These are phyloP conservation scores for Apiospora saccharicola DNA, from an alignment of 2,329 filamentous ascomycete genomes.

Conservation along the genomic window DNA sequence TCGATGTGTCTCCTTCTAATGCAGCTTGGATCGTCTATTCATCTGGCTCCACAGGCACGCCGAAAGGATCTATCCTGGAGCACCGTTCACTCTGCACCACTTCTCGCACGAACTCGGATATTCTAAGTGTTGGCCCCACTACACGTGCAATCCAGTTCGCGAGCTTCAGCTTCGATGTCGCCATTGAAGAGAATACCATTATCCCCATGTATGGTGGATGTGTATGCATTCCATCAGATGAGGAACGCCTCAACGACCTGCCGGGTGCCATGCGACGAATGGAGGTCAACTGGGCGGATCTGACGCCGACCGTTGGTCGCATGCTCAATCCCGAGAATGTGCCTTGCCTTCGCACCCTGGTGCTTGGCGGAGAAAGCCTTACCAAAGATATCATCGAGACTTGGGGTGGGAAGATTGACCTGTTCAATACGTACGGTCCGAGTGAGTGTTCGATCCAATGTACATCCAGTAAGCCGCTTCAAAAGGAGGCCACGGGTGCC, in stretches of 20 bases:
- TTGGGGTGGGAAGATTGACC: conserved; percentile 23
- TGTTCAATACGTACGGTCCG: conserved; percentile 13
- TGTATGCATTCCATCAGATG: conserved; percentile 26
- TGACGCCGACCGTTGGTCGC: conserved; percentile 36
- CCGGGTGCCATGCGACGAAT: conserved; percentile 23
- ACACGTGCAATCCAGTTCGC: conserved; percentile 37
- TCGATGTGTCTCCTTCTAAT: conserved; percentile 40
- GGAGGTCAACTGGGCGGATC: conserved; percentile 30
- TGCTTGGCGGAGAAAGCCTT: conserved; percentile 41
- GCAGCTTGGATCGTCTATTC: conserved; percentile 25
- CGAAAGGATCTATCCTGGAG: conserved; percentile 28
- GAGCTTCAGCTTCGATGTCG: conserved; percentile 27
- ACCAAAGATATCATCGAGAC: conserved; percentile 32
- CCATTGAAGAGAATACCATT: conserved; percentile 23
- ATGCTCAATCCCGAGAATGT: conserved; percentile 33
- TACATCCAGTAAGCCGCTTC: neutral
- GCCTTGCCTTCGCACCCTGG: conserved; percentile 32
- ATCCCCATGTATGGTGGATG: conserved; percentile 24
- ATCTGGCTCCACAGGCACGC: conserved; percentile 28
- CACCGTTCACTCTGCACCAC: conserved; percentile 24
- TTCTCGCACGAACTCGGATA: conserved; percentile 21
- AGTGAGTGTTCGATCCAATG: conserved; percentile 8
- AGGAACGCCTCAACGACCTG: conserved; percentile 21
- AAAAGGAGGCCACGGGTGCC: neutral
- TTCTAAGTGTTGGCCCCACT: conserved; percentile 56